These are phyloP conservation scores for Microcyclospora pomicola DNA, from an alignment of 2,329 filamentous ascomycete species.

Conservation along the genomic window DNA sequence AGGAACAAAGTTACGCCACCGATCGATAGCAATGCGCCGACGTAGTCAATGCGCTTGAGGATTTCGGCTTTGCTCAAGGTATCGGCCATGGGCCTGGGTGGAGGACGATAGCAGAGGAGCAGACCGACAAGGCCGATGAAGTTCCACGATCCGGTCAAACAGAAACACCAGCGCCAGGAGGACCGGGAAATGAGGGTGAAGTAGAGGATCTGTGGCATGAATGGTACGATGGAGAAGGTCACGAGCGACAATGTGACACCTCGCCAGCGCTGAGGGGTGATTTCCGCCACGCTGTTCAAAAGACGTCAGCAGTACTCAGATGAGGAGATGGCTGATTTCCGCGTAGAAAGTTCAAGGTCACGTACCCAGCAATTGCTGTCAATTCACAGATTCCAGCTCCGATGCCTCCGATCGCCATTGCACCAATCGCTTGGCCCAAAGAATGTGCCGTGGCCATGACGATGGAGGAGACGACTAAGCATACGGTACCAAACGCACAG, in stretches of 20 bases:
- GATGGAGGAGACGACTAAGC: constrained; percentile 46
- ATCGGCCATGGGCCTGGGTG: constrained; percentile 28
- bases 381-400: constrained; percentile 56
- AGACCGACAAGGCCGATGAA: constrained; percentile 38
- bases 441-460: constrained; percentile 43
- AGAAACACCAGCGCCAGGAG: constrained; percentile 41
- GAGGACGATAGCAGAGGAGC: constrained; percentile 40
- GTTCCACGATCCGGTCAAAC: constrained; percentile 40
- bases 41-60: constrained; percentile 34
- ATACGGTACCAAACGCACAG: constrained; percentile 38
- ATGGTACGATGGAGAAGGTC: constrained; percentile 48
- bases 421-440: constrained; percentile 34
- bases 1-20: constrained; percentile 34
- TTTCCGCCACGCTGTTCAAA: constrained; percentile 10
- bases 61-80: constrained; percentile 29
- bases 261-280: constrained; percentile 11
- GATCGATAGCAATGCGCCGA: constrained; percentile 38
- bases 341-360: too few species aligned
- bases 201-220: constrained; percentile 47
- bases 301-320: constrained; percentile 1
- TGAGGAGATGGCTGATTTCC: background rate
- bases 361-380: constrained; percentile 46
- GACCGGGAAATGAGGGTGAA: constrained; percentile 40
- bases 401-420: constrained; percentile 45
- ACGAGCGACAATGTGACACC: constrained; percentile 23